Percentiles rank a stretch among this genome's conserved stretches.
These are phyloP conservation scores for Dactylellina leptospora DNA, from an alignment of 2,329 filamentous ascomycete species.

Conservation along the genomic window DNA sequence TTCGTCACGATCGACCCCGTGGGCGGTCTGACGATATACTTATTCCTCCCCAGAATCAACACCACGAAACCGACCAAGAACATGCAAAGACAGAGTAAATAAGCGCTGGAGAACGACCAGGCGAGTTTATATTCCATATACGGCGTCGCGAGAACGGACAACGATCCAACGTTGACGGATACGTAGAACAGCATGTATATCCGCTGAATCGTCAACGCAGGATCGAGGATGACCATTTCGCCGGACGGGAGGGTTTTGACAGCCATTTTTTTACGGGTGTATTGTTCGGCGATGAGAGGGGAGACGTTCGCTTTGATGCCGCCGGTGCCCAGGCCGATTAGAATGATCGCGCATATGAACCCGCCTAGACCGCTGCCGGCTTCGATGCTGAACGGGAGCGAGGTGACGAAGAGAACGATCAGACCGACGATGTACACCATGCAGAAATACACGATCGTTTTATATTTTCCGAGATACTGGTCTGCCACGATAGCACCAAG, in stretches of 20 bases:
- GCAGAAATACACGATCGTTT: slow-evolving; percentile 68
- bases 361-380: slow-evolving; percentile 66
- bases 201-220: slow-evolving; percentile 71
- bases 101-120: slow-evolving; percentile 66
- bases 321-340: slow-evolving; percentile 74
- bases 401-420: slow-evolving; percentile 67
- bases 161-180: slow-evolving; percentile 77
- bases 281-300: slow-evolving; percentile 72
- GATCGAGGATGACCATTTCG: slow-evolving; percentile 73
- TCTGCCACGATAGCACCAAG: slow-evolving; percentile 69
- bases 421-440: slow-evolving; percentile 69
- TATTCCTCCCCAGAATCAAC: slow-evolving; percentile 64
- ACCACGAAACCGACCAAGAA: slow-evolving; percentile 70
- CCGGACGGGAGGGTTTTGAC: slow-evolving; percentile 65
- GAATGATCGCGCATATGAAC: slow-evolving; percentile 68
- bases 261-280: slow-evolving; percentile 68
- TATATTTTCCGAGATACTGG: slow-evolving; percentile 70
- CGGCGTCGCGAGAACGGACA: slow-evolving; percentile 73
- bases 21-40: slow-evolving; percentile 66
- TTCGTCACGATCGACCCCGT: slow-evolving; percentile 73
- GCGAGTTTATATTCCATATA: slow-evolving; percentile 74
- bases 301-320: slow-evolving; percentile 74
- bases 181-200: slow-evolving; percentile 80
- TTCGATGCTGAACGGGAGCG: slow-evolving; percentile 65
- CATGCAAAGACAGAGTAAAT: slow-evolving; percentile 69